These are phyloP conservation scores for Lolium perenne DNA, from an alignment of 176 grass and related monocot genomes.

Conservation along the genomic window DNA sequence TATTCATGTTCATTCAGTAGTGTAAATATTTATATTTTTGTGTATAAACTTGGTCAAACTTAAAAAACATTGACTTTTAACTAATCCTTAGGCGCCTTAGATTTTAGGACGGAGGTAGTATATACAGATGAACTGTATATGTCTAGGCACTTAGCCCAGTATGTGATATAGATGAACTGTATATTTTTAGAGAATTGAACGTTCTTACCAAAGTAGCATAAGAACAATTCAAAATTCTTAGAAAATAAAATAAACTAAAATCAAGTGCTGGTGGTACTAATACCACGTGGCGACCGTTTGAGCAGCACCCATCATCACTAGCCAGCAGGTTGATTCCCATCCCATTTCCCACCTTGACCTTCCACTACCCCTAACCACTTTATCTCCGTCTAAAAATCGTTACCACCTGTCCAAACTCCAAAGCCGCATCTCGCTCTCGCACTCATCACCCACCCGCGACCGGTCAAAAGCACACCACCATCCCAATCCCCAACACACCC, in stretches of 20 bases:
- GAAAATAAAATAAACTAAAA: not conserved
- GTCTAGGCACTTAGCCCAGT: no score
- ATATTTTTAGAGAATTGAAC: no score
- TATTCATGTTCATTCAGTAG: no score
- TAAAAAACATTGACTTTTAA: no score
- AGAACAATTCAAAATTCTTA: no score
- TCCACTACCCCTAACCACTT: constrained; percentile 7
- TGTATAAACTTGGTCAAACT: no score
- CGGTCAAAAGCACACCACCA: constrained; percentile 57
- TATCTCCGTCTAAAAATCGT: not conserved
- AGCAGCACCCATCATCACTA: not conserved
- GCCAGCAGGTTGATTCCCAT: not conserved
- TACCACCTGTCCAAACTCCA: not conserved
- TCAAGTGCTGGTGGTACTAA: not conserved
- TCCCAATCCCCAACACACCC: constrained; percentile 14
- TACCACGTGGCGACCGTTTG: not conserved
- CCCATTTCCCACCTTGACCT: not conserved
- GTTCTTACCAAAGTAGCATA: no score
- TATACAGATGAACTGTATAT: no score
- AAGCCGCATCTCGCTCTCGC: constrained; percentile 2
- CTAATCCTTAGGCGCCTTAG: no score
- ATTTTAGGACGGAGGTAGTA: no score
- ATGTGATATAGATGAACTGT: no score
- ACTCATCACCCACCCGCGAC: not conserved
- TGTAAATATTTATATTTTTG: no score